Evolutionary conservation across 768 basidiomycete species (phyloP), one percentile per base, ranked within the genome.

Genomic region (Panellus pusillus): DNA sequence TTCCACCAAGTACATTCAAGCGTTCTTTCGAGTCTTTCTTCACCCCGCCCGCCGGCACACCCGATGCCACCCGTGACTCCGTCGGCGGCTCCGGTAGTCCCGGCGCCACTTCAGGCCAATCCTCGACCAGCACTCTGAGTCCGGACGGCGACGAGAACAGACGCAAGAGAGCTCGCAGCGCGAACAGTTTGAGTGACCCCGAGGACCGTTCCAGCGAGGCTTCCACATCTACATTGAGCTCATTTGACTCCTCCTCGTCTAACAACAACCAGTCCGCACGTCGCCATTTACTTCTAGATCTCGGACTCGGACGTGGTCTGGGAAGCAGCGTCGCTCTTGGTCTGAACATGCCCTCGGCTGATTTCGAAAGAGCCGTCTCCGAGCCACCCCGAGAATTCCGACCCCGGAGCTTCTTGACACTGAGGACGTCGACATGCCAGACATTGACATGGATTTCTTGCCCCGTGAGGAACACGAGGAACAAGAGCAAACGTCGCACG

Each of bases 151-250:
- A 74, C 43, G 77, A 79, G 59, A 73, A 80, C 50, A 77, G 81
- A 53, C 82, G 77, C 56, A 84, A 84, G 67, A 69, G 83, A 29
- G 79, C 83, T 4, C 70, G 83, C 42, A 83, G 82, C 55, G 78
- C 76, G 31, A 79, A 76, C 55, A 79, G 74, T 31, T 70, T 72
- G 28, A 74, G 74, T 14, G 70, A 75, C 41, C 69, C 67, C n/a
- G 72, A 72, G 50, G 70, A 70, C 32, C 70, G 72, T 19, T 64
- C 62, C 13, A 66, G 64, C 29, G 68, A 70, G 45, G 71, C 75
- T 9, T 63, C 68, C 4, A 73, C 74, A 6, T 75, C 74, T 62
- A 68, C 65, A 8, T 50, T 70, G 60, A 54, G 71, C 31, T 70
- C 70, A 11, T 57, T 57, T 35, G 46, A 52, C 55, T 53, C 52